Evolutionary conservation across 345 rosid species (phyloP).

Genomic region (Garcia nutans): DNA sequence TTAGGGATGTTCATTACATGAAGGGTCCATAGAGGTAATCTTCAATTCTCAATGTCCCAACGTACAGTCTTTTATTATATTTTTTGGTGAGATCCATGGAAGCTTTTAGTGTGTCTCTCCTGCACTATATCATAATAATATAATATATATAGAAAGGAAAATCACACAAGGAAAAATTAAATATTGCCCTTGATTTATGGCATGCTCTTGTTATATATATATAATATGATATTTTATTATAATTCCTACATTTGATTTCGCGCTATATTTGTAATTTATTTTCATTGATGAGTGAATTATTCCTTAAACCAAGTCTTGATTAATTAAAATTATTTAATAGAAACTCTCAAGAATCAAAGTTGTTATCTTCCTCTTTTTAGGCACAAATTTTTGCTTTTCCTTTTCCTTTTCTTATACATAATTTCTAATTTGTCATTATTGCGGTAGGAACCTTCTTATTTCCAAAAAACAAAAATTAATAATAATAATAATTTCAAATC

Average conservation of each 20-base stretch:
- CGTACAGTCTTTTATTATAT: background rate
- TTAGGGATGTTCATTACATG: constrained; percentile 20
- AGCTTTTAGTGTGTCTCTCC: constrained; percentile 17
- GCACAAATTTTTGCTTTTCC: constrained; percentile 4
- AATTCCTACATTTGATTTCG: constrained; percentile 4
- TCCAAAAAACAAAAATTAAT: background rate
- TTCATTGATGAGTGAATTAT: background rate
- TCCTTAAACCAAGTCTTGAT: background rate
- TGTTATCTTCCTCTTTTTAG: background rate
- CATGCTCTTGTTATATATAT: background rate
- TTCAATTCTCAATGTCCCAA: background rate
- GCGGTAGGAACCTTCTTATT: background rate
- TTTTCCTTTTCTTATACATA: background rate
- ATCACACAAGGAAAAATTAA: no score
- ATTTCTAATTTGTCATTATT: constrained; percentile 21
- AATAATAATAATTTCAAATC: no score
- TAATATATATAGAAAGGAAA: background rate
- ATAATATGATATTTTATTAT: background rate
- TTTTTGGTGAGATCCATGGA: background rate
- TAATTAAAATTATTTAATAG: background rate
- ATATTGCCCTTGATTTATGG: background rate
- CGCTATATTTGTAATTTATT: background rate
- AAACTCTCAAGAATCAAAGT: constrained; percentile 8
- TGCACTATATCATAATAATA: constrained; percentile 25
- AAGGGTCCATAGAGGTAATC: constrained; percentile 23